These are phyloP conservation scores for Hemileccinum rubropunctum DNA, from an alignment of 768 basidiomycete genomes.

Conservation along the genomic window DNA sequence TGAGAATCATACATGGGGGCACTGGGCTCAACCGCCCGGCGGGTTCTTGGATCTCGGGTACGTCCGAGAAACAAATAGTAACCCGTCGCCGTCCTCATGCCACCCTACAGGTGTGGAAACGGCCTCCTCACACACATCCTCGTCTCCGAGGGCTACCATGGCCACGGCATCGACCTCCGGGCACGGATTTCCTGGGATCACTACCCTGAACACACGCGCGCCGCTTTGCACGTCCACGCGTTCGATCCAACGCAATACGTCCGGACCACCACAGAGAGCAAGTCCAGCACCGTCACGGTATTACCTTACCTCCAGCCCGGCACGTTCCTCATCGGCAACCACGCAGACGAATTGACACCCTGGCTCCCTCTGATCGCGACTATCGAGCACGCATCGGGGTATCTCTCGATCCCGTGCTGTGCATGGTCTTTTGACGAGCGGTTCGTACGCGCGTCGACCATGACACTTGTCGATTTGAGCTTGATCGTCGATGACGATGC, in stretches of 20 bases:
- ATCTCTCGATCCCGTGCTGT: conserved; percentile 89
- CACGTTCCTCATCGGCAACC: conserved; percentile 88
- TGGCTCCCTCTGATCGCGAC: conserved; percentile 88
- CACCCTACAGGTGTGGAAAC: conserved; percentile 72
- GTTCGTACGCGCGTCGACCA: conserved; percentile 50
- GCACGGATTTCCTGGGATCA: conserved; percentile 80
- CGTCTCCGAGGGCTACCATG: conserved; percentile 75
- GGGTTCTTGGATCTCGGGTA: conserved; percentile 92
- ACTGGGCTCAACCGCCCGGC: conserved; percentile 75
- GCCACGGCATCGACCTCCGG: conserved; percentile 84
- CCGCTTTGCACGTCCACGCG: conserved; percentile 60
- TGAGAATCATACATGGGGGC: conserved; percentile 45
- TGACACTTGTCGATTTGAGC: conserved; percentile 21
- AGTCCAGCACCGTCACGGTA: neutral
- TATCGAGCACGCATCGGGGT: conserved; percentile 56
- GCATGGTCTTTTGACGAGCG: conserved; percentile 74
- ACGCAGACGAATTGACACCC: conserved; percentile 94
- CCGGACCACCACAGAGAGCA: neutral
- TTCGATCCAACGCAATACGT: conserved; percentile 54
- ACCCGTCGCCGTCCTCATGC: neutral
- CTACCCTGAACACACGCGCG: conserved; percentile 65
- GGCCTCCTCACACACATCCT: conserved; percentile 91
- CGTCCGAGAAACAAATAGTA: conserved; percentile 12
- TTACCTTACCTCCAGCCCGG: conserved; percentile 39
- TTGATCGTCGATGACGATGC: conserved; percentile 22